Evolutionary conservation across 2,329 filamentous ascomycete species (phyloP).

Genomic region (Sarocladium kiliense): DNA sequence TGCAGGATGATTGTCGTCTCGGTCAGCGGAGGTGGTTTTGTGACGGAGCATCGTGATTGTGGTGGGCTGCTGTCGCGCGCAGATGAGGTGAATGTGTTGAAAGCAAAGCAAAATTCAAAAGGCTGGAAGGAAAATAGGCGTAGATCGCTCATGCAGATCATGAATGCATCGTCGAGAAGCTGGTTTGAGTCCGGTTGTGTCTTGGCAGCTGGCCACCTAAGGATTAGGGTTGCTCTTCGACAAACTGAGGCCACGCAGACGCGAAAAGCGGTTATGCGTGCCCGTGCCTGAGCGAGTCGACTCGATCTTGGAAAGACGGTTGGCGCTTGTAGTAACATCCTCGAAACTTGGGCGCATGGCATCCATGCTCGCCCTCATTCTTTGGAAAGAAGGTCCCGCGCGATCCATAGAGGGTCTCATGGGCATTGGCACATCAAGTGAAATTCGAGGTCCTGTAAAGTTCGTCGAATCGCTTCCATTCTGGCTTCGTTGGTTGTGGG

Average conservation of each 20-base stretch:
- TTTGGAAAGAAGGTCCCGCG: conserved; percentile 79
- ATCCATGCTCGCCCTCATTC: conserved; percentile 83
- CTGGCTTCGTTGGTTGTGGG: conserved; percentile 74
- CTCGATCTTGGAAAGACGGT: conserved; percentile 78
- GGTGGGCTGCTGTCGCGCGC: background rate
- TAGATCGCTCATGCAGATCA: conserved; percentile 48
- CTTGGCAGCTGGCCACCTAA: background rate
- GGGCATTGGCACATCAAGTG: conserved; percentile 44
- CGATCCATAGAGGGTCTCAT: conserved; percentile 59
- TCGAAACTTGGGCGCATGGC: conserved; percentile 79
- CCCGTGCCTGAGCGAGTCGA: conserved; percentile 42
- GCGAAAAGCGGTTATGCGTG: conserved; percentile 27
- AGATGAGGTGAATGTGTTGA: background rate
- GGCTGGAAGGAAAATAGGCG: conserved; percentile 16
- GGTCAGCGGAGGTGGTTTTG: background rate
- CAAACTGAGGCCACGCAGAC: conserved; percentile 38
- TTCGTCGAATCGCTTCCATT: conserved; percentile 94
- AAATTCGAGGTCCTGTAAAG: conserved; percentile 65
- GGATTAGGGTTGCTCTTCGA: conserved; percentile 21
- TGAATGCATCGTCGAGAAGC: conserved; percentile 26
- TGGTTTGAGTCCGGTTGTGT: background rate
- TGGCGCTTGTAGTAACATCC: conserved; percentile 86
- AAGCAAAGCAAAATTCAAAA: background rate
- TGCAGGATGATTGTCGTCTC: background rate
- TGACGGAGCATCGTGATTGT: background rate